Evolutionary conservation across 257 asterid genomes (phyloP), one percentile per base, ranked within the genome.

Genomic region (Solanum paucissectum): DNA sequence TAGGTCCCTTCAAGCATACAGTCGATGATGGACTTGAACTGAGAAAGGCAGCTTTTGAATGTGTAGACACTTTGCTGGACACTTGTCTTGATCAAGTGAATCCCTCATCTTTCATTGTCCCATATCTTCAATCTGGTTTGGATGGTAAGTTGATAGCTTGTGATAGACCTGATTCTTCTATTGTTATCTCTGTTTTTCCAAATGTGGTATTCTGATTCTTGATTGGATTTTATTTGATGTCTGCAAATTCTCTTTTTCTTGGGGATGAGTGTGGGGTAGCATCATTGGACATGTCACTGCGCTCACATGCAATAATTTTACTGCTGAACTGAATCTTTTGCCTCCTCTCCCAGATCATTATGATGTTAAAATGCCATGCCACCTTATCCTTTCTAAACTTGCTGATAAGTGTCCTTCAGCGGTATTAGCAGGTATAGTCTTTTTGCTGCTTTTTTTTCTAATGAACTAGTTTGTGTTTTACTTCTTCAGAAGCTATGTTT

Each of bases 331-430:
- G 52, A 73, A 86, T 64, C 34, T 23, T 20, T 86, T 89, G 36
- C 87, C 74, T 71, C 82, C 55, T 27, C 33, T 76, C 87, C 75
- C 95, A 97, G 99, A 97, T 93, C 99, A 97, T 92, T 97, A 97
- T 89, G 99, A 97, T 87, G 99, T 97, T 88, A 97, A 97, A 93
- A 97, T 96, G 99, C 99, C 99, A 83, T 97, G 99, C 84, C 99
- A 97, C 90, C 98, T 97, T 75, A 97, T 97, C 95, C 98, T 97
- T 37, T 96, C 99, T 68, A 96, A 96, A 92, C 94, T 97, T 89
- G 97, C 98, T 2, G 98, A 97, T 84, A 97, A 97, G 94, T 96
- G 99, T 79, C 99, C 99, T 14, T 93, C 99, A 79, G 99, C 99
- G 75, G 99, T 97, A 88, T 90, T 97, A 94, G 99, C 99, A 87